Evolutionary conservation across 352 stramenopile genomes (phyloP).

Genomic region (Phytophthora europaea): DNA sequence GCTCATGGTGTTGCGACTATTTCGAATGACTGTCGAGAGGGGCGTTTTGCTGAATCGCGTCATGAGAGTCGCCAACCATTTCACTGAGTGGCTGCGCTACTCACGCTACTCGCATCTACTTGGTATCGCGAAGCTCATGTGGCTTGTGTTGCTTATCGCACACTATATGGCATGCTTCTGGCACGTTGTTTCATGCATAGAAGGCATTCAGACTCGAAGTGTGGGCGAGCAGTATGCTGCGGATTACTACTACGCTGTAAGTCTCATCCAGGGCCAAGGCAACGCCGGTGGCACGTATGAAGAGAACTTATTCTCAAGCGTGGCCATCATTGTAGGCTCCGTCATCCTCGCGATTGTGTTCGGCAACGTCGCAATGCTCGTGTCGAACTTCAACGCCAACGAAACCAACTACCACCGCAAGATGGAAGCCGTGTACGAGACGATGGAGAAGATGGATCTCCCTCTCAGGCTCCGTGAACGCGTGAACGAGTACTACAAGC

Average conservation of each 20-base stretch:
- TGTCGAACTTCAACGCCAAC: slow-evolving; percentile 59
- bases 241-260: slow-evolving; percentile 37
- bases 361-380: slow-evolving; percentile 57
- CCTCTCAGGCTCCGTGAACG: slow-evolving; percentile 40
- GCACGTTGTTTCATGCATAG: slow-evolving; percentile 25
- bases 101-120: neutral
- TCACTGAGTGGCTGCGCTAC: neutral
- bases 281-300: slow-evolving; percentile 8
- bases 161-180: slow-evolving; percentile 23
- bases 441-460: slow-evolving; percentile 57
- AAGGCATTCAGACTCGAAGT: neutral
- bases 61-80: neutral
- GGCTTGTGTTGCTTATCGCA: neutral
- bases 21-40: neutral
- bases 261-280: slow-evolving; percentile 59
- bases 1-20: neutral
- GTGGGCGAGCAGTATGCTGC: slow-evolving; percentile 37
- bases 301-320: slow-evolving; percentile 43
- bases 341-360: slow-evolving; percentile 63
- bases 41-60: neutral
- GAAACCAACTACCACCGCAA: slow-evolving; percentile 60
- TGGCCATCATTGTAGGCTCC: slow-evolving; percentile 51
- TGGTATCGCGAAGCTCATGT: neutral
- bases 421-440: slow-evolving; percentile 60
- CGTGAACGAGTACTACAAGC: slow-evolving; percentile 52